Evolutionary conservation across 345 rosid species (phyloP).

Genomic region (Camelina hispida): DNA sequence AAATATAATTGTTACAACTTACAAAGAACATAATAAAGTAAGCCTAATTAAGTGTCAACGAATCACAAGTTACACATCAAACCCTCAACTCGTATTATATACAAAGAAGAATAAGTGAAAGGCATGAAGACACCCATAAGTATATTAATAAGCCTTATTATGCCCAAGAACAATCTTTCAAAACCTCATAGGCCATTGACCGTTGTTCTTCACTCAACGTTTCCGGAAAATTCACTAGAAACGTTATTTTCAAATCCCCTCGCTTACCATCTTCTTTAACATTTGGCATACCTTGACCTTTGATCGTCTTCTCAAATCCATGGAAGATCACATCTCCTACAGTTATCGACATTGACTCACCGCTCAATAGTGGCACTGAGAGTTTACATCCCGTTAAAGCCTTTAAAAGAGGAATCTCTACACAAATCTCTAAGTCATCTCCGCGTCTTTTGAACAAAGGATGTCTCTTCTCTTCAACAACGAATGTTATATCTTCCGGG

Average conservation of each 20-base stretch:
- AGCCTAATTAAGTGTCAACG: conserved; percentile 26
- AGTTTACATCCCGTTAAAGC: conserved; percentile 82
- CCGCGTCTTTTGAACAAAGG: conserved; percentile 65
- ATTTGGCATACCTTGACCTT: conserved; percentile 78
- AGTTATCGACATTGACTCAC: conserved; percentile 57
- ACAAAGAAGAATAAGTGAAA: conserved; percentile 27
- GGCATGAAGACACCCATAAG: neutral
- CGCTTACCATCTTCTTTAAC: conserved; percentile 57
- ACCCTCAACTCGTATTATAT: conserved; percentile 34
- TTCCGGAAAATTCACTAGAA: conserved; percentile 65
- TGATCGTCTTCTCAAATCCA: conserved; percentile 63
- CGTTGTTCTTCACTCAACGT: conserved; percentile 62
- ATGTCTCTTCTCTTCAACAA: conserved; percentile 68
- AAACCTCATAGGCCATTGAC: conserved; percentile 50
- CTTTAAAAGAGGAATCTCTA: conserved; percentile 72
- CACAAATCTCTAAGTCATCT: conserved; percentile 67
- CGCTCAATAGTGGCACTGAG: conserved; percentile 69
- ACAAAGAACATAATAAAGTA: neutral
- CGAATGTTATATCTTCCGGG: conserved; percentile 66
- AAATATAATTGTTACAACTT: neutral
- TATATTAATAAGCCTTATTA: neutral
- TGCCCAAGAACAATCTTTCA: conserved; percentile 56
- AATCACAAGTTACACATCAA: conserved; percentile 24
- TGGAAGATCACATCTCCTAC: conserved; percentile 66
- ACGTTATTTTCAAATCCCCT: conserved; percentile 65